phyloP scores from a whole-genome alignment of 768 basidiomycete species.

The Glaciozyma martinii region DNA sequence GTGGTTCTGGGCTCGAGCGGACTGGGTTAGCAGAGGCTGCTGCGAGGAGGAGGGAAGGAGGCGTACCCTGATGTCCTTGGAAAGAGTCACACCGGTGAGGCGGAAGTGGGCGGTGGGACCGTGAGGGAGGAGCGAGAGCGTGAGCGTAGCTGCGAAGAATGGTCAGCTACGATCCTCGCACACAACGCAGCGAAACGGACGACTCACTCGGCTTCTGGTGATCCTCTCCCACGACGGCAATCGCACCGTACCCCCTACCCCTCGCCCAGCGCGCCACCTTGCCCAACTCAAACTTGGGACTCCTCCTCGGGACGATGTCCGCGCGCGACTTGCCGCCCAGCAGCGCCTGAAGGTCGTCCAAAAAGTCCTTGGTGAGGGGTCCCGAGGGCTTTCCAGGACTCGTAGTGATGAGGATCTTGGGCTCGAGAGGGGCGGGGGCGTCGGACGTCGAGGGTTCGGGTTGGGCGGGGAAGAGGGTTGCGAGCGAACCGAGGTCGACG shows the following conservation, averaged over 20 bases:
- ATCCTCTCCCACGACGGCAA: constrained; percentile 92
- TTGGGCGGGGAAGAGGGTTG: constrained; percentile 47
- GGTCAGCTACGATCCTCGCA: not conserved
- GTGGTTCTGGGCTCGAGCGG: constrained; percentile 62
- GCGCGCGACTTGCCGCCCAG: constrained; percentile 50
- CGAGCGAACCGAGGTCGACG: constrained; percentile 39
- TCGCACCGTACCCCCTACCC: constrained; percentile 72
- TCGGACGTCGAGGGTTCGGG: constrained; percentile 45
- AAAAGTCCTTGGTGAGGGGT: constrained; percentile 29
- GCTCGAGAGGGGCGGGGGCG: constrained; percentile 37
- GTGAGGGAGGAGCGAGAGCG: constrained; percentile 75
- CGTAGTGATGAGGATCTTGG: constrained; percentile 32
- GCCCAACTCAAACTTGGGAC: constrained; percentile 80
- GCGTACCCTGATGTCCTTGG: constrained; percentile 69
- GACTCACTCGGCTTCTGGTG: constrained; percentile 82
- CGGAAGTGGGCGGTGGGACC: constrained; percentile 96
- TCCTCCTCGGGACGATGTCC: constrained; percentile 62
- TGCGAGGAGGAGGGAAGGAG: not conserved
- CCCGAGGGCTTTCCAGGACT: constrained; percentile 29
- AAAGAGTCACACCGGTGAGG: constrained; percentile 74
- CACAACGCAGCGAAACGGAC: constrained; percentile 2
- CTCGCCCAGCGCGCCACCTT: constrained; percentile 94
- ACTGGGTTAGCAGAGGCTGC: not conserved
- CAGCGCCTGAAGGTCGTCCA: constrained; percentile 33
- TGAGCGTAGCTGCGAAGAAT: constrained; percentile 66